These are phyloP conservation scores for Hanseniaspora singularis DNA, from an alignment of 805 yeast genomes.

Conservation along the genomic window DNA sequence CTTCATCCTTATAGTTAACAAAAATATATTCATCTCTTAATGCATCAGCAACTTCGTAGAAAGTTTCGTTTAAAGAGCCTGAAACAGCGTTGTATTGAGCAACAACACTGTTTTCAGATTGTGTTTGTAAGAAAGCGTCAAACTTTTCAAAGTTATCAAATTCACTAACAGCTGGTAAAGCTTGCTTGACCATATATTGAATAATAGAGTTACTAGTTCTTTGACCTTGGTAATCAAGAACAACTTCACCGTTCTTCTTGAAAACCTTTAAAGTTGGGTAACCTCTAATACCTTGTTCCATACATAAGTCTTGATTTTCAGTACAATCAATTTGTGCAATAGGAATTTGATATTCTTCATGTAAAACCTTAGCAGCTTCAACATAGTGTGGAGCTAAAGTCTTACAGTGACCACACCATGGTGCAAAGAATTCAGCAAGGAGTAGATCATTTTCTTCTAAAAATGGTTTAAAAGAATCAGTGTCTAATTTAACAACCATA, in stretches of 20 bases:
- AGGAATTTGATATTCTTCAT: slow-evolving; percentile 50
- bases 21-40: slow-evolving; percentile 57
- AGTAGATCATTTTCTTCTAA: slow-evolving; percentile 64
- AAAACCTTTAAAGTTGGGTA: slow-evolving; percentile 76
- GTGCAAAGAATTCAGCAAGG: slow-evolving; percentile 79
- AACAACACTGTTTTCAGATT: slow-evolving; percentile 31
- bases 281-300: slow-evolving; percentile 56
- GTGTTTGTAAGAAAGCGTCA: slow-evolving; percentile 27
- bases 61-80: slow-evolving; percentile 47
- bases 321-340: slow-evolving; percentile 82
- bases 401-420: slow-evolving; percentile 98
- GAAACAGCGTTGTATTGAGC: slow-evolving; percentile 40
- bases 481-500: slow-evolving; percentile 70
- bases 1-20: slow-evolving; percentile 27
- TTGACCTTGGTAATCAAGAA: slow-evolving; percentile 68
- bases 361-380: slow-evolving; percentile 62
- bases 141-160: slow-evolving; percentile 40
- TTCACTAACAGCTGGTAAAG: slow-evolving; percentile 61
- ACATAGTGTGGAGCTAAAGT: slow-evolving; percentile 69
- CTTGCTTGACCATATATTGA: slow-evolving; percentile 65
- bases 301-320: slow-evolving; percentile 60
- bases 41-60: slow-evolving; percentile 45
- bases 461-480: slow-evolving; percentile 53
- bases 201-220: slow-evolving; percentile 72
- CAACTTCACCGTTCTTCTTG: slow-evolving; percentile 38